These are phyloP conservation scores for Pugionium cornutum DNA, from an alignment of 345 rosid species.

Conservation along the genomic window DNA sequence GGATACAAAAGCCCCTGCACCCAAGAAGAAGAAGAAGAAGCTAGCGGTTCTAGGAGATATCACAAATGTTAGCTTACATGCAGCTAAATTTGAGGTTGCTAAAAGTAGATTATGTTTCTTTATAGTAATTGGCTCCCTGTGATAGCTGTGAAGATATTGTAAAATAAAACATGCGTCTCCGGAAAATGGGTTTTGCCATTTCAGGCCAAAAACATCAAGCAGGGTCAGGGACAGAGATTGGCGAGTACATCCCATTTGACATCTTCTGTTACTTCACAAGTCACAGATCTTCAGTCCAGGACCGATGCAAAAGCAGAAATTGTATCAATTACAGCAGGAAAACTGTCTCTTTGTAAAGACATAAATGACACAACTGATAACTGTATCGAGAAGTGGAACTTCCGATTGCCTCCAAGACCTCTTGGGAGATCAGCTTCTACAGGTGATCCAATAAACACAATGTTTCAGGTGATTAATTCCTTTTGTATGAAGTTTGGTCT, in stretches of 20 bases:
- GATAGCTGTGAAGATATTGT: slow-evolving; percentile 17
- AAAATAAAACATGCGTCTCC: slow-evolving; percentile 25
- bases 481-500: neutral
- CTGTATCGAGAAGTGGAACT: slow-evolving; percentile 22
- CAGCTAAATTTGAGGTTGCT: slow-evolving; percentile 57
- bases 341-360: slow-evolving; percentile 18
- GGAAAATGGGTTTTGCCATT: slow-evolving; percentile 17
- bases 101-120: neutral
- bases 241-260: slow-evolving; percentile 44
- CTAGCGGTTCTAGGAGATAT: slow-evolving; percentile 74
- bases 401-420: slow-evolving; percentile 39
- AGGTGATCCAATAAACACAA: slow-evolving; percentile 32
- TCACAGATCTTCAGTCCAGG: slow-evolving; percentile 34
- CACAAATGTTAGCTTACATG: slow-evolving; percentile 59
- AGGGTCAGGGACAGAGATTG: slow-evolving; percentile 39
- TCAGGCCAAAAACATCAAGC: slow-evolving; percentile 61
- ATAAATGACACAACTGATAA: slow-evolving; percentile 26
- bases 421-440: slow-evolving; percentile 33
- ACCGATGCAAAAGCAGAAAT: slow-evolving; percentile 22
- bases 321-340: slow-evolving; percentile 19
- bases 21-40: slow-evolving; percentile 47
- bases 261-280: slow-evolving; percentile 40
- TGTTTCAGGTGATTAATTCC: neutral
- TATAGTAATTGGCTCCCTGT: neutral
- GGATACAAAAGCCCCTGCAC: slow-evolving; percentile 44